Base-by-base conservation (phyloP, 2,329 filamentous ascomycete genomes). In the Claviceps purpurea region DNA sequence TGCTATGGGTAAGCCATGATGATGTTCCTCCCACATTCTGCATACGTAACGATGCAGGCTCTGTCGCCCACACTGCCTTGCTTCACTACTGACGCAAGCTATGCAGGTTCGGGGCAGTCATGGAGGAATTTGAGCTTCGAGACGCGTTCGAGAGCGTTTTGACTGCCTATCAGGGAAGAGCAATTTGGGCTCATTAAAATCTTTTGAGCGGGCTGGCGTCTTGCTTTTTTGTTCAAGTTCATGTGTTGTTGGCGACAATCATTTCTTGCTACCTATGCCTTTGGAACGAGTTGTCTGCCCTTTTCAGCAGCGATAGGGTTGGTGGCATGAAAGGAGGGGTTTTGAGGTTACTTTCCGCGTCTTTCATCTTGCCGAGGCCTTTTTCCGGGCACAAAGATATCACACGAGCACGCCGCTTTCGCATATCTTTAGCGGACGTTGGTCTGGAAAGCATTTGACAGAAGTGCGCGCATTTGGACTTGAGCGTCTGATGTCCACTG, bases 1-100 rank as follows among this genome's bases (percentile, higher is more conserved):
- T 97, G 93, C 67, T 96, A 96, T 67, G 93, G 93, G 87, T 91
- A 71, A 62, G 84, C 77, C 14, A 14, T 30, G 30, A 42, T 10
- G 11, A 20, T n/a, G 5, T n/a, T 26, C 14, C 38, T 20, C 5
- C 2, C 20, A 2, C 34, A 18, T 40, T 6, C 38, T 41, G n/a
- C 50, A n/a, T 14, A 7, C 14, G 18, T 18, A 30, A 18, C 26
- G 30, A 6, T 51, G 20, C 20, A 24, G 20, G 11, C 6, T 14
- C 22, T 40, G 39, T 16, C 39, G 8, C 26, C 8, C 26, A 30
- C 26, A 10, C 26, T 30, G 26, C 26, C 42, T 24, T 30, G 14
- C n/a, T 30, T 45, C 48, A 16, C 20, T n/a, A 43, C 40, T 50
- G 1, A 50, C 5, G 2, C 10, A 14, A 10, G 38, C 16, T 5